Evolutionary conservation across 148 eudicot species (phyloP).

Genomic region (Chenopodium suecicum): DNA sequence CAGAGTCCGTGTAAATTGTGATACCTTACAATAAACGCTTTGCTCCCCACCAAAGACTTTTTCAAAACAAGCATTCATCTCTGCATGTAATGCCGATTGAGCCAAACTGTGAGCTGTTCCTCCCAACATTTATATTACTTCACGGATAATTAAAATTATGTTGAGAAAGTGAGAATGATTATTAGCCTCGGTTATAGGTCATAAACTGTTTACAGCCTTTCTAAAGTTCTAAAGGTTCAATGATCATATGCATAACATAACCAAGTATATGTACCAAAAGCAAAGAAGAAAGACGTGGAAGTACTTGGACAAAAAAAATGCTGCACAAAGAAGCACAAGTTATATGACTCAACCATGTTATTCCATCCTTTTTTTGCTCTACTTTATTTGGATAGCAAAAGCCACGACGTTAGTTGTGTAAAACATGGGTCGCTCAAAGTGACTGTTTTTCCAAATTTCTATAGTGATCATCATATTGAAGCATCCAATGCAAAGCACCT

Average conservation of each 20-base stretch:
- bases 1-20: no score
- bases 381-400: slow-evolving; percentile 1
- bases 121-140: no score
- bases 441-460: background rate
- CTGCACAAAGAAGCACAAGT: background rate
- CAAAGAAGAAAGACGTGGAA: background rate
- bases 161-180: no score
- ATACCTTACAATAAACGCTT: no score
- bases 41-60: no score
- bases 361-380: background rate
- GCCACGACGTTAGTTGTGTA: background rate
- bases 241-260: slow-evolving; percentile 21
- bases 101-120: no score
- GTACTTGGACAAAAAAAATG: background rate
- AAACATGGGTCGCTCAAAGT: slow-evolving; percentile 12
- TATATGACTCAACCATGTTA: background rate
- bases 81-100: no score
- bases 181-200: no score
- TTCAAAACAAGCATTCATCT: no score
- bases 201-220: background rate
- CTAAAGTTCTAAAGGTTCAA: slow-evolving; percentile 18
- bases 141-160: no score
- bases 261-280: slow-evolving; percentile 18
- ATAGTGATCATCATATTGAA: slow-evolving; percentile 2
- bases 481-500: slow-evolving; percentile 23